Base-by-base conservation (phyloP, 352 stramenopile genomes). In the Phytophthora vignae region DNA sequence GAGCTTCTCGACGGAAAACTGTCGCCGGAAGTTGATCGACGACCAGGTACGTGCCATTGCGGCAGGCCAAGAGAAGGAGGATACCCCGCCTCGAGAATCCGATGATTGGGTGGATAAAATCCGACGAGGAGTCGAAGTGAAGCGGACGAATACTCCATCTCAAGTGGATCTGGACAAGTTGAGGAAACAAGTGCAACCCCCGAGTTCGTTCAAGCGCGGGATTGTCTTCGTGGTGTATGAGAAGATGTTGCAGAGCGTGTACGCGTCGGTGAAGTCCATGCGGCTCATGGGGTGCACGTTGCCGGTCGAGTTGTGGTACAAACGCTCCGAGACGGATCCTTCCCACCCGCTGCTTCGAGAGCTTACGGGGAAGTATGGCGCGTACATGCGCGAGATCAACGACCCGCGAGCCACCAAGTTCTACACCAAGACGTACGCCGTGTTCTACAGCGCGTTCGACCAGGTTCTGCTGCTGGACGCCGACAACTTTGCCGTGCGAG, bases 371-470 rank as follows among this genome's bases (percentile, higher is more conserved):
- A 54, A 74, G 2, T 78, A 90, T 63, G 78, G 72, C 38, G 77
- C 74, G 6, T 91, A 77, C 57, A 62, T 95, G 55, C 85, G 88
- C 15, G 82, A 91, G 69, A 90, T 95, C 65, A 64, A 71, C n/a
- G 84, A 94, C 67, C 29, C 64, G 21, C 57, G 67, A 46, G 85
- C 82, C 8, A 81, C 68, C n/a, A 67, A 58, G 38, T 95, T 84
- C 62, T 90, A 88, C 61, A 90, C 87, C 40, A 95, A 95, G 73
- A 79, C 90, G 14, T 82, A 93, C 67, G 88, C 86, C 0, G 65
- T 92, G 8, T 91, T 85, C 52, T 91, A 94, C 83, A 90, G 74
- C 22, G 77, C 85, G 6, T 95, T 95, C 58, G 84, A 95, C 52
- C 66, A 78, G 22, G 73, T 96, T n/a, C 58, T 96, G 46, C 73